Evolutionary conservation across 2,329 filamentous ascomycete species (phyloP).

Genomic region (Boeremia exigua): DNA sequence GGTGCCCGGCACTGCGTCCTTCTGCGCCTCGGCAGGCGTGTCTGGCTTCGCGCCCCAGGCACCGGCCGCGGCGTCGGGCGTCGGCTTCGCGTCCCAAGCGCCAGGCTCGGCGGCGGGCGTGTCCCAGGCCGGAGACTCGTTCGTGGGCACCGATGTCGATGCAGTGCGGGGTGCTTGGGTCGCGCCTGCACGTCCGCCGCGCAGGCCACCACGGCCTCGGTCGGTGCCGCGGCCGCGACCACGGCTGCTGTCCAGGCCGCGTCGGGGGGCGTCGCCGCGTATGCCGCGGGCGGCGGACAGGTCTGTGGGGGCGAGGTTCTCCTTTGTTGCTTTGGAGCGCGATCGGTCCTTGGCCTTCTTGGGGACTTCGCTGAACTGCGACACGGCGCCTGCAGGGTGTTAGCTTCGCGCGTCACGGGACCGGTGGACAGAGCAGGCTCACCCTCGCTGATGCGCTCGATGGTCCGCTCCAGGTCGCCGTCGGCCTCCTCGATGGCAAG

Average conservation of each 20-base stretch:
- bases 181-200: conserved; percentile 68
- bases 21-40: conserved; percentile 20
- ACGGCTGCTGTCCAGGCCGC: conserved; percentile 47
- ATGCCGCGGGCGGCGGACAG: conserved; percentile 30
- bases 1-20: conserved; percentile 24
- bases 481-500: conserved; percentile 90
- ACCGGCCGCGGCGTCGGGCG: conserved; percentile 10
- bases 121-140: conserved; percentile 71
- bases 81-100: conserved; percentile 17
- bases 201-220: conserved; percentile 56
- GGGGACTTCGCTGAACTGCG: conserved; percentile 80
- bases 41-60: conserved; percentile 19
- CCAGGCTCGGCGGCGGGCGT: conserved; percentile 44
- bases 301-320: conserved; percentile 61
- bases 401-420: conserved; percentile 13
- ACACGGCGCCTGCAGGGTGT: conserved; percentile 68
- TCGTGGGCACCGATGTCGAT: conserved; percentile 69
- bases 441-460: conserved; percentile 83
- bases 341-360: conserved; percentile 76
- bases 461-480: conserved; percentile 74
- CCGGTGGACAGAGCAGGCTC: conserved; percentile 34
- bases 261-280: conserved; percentile 31
- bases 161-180: conserved; percentile 62
- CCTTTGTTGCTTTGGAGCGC: conserved; percentile 72
- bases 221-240: conserved; percentile 68